Evolutionary conservation across 2,329 filamentous ascomycete genomes (phyloP), one percentile per base, ranked within the genome.

Genomic region (Colletotrichum lini): DNA sequence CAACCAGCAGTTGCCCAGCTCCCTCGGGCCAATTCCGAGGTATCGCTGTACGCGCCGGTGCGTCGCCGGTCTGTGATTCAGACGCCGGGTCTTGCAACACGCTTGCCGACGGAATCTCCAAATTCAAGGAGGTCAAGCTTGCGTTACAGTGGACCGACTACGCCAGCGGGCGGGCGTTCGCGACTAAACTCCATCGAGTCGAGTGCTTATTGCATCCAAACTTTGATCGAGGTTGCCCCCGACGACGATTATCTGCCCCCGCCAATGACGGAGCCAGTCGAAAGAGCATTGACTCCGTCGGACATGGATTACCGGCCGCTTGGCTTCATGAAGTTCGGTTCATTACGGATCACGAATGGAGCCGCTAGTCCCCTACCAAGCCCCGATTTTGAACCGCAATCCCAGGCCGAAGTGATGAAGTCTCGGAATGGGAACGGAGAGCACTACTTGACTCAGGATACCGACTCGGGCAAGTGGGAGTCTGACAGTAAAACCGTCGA

Each of bases 291-390:
- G 38, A 89, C 87, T 1, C 86, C 90, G 0, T 86, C 81, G 50
- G 89, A 91, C 30, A 78, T 82, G 38, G 85, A 88, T n/a, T 91
- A 91, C 75, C 84, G 84, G 70, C 88, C 91, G 56, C 85, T 89
- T 42, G 90, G 90, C 3, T 88, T 85, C 13, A 91, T 90, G 76
- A 90, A 90, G 76, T 85, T 90, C 64, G 90, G 90, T 2, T 89
- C 89, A 2, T 76, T 92, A 60, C 86, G 88, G 45, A 91, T 92
- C 67, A 90, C 84, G 26, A 92, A 92, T 77, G 90, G 89, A 16
- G 81, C 83, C 3, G 84, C 80, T 1, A 88, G 85, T 67, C 90
- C 90, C 2, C 78, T 79, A 16, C 79, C 81, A n/a, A 89, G 85
- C 57, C 80, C 84, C 13, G 73, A 73, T 4, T 54, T 70, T 8